Percentiles rank a stretch among this genome's conserved stretches.
Evolutionary conservation across 345 rosid species (phyloP).

Genomic region (Eutrema heterophyllum): DNA sequence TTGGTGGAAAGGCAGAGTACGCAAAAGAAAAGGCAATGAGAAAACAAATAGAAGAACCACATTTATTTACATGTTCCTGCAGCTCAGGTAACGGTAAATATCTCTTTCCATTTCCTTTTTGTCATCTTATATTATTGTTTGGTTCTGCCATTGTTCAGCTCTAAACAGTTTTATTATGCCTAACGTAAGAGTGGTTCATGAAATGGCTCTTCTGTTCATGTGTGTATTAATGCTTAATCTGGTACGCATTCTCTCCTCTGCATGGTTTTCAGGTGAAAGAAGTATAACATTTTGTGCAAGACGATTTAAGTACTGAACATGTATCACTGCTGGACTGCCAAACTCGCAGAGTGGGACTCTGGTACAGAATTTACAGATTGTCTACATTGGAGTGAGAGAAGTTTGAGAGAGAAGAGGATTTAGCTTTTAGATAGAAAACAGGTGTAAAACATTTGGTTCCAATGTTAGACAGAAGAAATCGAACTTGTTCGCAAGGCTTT

Average conservation of each 20-base stretch:
- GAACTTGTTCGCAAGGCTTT: too few species aligned
- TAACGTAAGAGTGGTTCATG: slow-evolving; percentile 41
- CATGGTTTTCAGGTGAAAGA: slow-evolving; percentile 56
- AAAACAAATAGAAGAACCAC: slow-evolving; percentile 58
- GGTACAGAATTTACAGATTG: too few species aligned
- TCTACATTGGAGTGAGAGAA: too few species aligned
- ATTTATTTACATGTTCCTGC: slow-evolving; percentile 40
- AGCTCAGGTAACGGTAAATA: slow-evolving; percentile 46
- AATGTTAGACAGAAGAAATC: too few species aligned
- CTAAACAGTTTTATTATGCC: slow-evolving; percentile 36
- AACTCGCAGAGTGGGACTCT: too few species aligned
- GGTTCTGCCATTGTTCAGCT: slow-evolving; percentile 45
- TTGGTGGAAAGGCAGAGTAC: slow-evolving; percentile 77
- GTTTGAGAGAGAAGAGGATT: too few species aligned
- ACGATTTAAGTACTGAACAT: slow-evolving; percentile 73
- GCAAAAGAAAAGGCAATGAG: slow-evolving; percentile 52
- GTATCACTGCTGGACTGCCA: too few species aligned
- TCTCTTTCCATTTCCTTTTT: slow-evolving; percentile 24
- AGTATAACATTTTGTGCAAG: slow-evolving; percentile 78
- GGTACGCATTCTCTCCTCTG: background rate
- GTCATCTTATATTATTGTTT: slow-evolving; percentile 36
- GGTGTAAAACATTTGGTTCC: too few species aligned
- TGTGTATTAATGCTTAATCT: too few species aligned
- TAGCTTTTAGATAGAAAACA: too few species aligned
- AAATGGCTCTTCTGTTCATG: too few species aligned